Conservation (phyloP, 106 monocot species). For the Allium fistulosum region DNA sequence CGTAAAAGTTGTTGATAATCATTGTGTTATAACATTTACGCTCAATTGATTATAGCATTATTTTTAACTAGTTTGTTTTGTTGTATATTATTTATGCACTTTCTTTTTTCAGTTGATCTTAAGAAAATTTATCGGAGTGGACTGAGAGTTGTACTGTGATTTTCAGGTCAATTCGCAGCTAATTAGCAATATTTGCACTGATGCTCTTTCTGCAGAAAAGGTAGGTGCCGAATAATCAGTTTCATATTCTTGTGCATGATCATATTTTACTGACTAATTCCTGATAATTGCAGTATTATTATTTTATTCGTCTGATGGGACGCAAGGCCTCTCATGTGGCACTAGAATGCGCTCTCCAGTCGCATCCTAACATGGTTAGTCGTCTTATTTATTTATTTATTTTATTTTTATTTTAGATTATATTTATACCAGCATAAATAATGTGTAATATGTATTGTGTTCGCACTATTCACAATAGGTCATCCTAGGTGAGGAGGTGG, state of each 20-base stretch:
- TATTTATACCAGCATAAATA: not conserved
- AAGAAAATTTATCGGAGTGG: no score
- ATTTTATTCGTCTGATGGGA: conserved; percentile 81
- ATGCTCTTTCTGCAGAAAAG: conserved; percentile 81
- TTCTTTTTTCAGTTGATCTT: no score
- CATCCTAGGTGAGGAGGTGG: conserved; percentile 82
- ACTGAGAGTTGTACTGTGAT: not conserved
- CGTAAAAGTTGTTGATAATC: not conserved
- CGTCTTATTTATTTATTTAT: not conserved
- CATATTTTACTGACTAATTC: no score
- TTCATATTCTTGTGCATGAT: no score
- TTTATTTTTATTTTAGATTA: not conserved
- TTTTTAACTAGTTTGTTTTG: not conserved
- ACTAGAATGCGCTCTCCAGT: conserved; percentile 73
- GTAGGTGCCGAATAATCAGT: conserved; percentile 7
- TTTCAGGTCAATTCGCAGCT: conserved; percentile 63
- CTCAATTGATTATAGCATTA: not conserved
- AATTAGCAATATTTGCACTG: conserved; percentile 62
- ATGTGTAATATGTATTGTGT: not conserved
- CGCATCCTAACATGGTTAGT: conserved; percentile 68
- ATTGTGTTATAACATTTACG: not conserved
- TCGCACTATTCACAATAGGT: conserved; percentile 24
- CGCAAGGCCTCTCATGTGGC: conserved; percentile 74
- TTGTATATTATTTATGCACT: not conserved
- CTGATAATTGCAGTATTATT: conserved; percentile 60